phyloP scores from a whole-genome alignment of 2,329 filamentous ascomycete species.

The Myriangium duriaei region DNA sequence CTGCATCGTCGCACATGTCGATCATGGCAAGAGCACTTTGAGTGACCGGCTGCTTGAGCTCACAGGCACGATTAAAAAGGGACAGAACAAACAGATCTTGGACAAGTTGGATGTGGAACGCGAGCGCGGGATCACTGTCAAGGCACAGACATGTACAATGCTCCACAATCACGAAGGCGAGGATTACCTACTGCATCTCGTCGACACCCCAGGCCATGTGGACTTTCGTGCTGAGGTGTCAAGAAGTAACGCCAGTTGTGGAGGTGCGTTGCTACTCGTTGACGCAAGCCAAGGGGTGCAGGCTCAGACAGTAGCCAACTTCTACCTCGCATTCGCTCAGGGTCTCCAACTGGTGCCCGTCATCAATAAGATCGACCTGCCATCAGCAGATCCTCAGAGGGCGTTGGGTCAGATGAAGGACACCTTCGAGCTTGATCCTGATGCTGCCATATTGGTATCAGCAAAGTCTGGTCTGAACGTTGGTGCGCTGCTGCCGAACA shows the following conservation, averaged over 20 bases:
- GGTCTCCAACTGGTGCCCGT: constrained; percentile 78
- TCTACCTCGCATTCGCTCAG: constrained; percentile 92
- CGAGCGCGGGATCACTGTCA: constrained; percentile 93
- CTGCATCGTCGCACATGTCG: constrained; percentile 96
- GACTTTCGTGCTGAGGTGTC: constrained; percentile 96
- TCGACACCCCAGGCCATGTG: constrained; percentile 94
- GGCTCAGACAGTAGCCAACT: constrained; percentile 96
- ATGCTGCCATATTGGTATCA: constrained; percentile 65
- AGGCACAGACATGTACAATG: constrained; percentile 98
- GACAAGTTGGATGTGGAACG: constrained; percentile 96
- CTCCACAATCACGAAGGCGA: constrained; percentile 74
- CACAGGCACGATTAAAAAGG: constrained; percentile 81
- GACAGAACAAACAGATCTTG: constrained; percentile 84
- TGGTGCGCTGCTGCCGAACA: constrained; percentile 64
- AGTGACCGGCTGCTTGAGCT: constrained; percentile 85
- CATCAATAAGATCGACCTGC: constrained; percentile 92
- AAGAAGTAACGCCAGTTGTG: constrained; percentile 89
- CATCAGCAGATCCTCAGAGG: constrained; percentile 73
- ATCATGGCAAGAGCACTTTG: constrained; percentile 95
- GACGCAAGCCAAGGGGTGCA: constrained; percentile 95
- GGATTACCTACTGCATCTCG: constrained; percentile 87
- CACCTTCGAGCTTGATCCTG: constrained; percentile 76
- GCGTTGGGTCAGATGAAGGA: constrained; percentile 76
- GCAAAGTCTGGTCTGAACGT: constrained; percentile 93
- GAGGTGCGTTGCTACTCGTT: constrained; percentile 80